Conservation (phyloP, 108 stramenopile species). For the Ochromonas danica region DNA sequence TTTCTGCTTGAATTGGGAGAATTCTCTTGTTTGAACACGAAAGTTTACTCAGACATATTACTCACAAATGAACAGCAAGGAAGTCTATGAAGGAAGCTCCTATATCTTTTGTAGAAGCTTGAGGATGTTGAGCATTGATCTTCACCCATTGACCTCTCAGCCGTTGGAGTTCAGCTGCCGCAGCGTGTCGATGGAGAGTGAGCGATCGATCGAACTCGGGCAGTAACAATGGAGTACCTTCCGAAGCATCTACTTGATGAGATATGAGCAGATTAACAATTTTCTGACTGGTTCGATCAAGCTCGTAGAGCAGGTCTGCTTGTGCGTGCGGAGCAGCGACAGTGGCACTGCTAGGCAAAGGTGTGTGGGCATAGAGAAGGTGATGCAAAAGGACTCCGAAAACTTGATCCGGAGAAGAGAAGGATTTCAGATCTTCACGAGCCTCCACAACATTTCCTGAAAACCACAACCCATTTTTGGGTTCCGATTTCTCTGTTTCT, state of each 20-base stretch:
- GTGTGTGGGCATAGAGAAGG: background rate
- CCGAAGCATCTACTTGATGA: conserved; percentile 1
- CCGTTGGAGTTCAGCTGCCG: conserved; percentile 1
- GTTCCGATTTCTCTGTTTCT: background rate
- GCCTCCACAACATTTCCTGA: background rate
- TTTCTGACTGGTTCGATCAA: conserved; percentile 19
- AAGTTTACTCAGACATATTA: background rate
- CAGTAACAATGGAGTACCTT: conserved; percentile 17
- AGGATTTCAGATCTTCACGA: background rate
- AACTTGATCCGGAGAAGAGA: background rate
- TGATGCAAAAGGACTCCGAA: background rate
- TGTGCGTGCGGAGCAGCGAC: conserved; percentile 5
- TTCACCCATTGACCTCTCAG: conserved; percentile 8
- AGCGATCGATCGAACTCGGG: conserved; percentile 4
- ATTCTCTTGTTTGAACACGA: no score
- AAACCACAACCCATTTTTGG: background rate
- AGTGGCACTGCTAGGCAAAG: background rate
- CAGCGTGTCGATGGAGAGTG: background rate
- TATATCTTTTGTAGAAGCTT: background rate
- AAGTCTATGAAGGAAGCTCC: conserved; percentile 31
- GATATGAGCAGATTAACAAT: background rate
- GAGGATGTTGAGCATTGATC: conserved; percentile 32
- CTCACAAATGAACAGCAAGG: background rate
- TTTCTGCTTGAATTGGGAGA: no score
- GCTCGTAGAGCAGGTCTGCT: conserved; percentile 22